phyloP scores from a whole-genome alignment of 2,329 filamentous ascomycete species.

The Botrytis porri region DNA sequence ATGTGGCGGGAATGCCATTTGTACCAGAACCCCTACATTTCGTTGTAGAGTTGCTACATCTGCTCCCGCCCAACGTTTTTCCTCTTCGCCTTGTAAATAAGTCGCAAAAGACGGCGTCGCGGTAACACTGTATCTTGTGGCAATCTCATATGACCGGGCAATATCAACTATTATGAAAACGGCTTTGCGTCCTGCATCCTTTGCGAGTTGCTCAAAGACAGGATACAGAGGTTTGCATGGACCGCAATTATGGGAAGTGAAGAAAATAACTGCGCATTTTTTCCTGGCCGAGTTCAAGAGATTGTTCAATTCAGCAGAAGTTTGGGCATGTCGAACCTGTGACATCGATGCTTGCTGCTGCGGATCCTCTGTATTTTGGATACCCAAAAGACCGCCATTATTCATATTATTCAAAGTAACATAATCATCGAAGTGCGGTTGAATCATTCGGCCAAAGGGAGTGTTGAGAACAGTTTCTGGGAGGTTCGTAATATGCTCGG shows the following conservation, averaged over 20 bases:
- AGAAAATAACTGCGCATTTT: constrained; percentile 81
- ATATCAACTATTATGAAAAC: constrained; percentile 82
- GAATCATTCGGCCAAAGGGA: constrained; percentile 83
- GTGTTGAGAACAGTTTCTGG: constrained; percentile 82
- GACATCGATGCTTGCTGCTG: constrained; percentile 31
- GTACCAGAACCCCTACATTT: constrained; percentile 70
- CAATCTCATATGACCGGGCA: constrained; percentile 61
- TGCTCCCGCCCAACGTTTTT: constrained; percentile 78
- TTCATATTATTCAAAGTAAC: constrained; percentile 60
- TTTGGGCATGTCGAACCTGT: constrained; percentile 60
- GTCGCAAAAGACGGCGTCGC: constrained; percentile 89
- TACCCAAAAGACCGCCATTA: constrained; percentile 40
- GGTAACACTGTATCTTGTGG: constrained; percentile 62
- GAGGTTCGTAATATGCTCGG: constrained; percentile 79
- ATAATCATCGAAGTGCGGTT: constrained; percentile 67
- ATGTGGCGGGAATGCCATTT: constrained; percentile 73
- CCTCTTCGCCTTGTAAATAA: constrained; percentile 71
- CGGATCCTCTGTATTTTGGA: constrained; percentile 23
- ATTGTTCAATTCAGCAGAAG: constrained; percentile 56
- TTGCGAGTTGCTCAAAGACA: constrained; percentile 74
- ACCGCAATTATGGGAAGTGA: constrained; percentile 82
- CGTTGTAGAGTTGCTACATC: constrained; percentile 64
- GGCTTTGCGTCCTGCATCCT: constrained; percentile 64
- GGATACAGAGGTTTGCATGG: constrained; percentile 85
- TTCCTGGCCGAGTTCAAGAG: constrained; percentile 57